These are phyloP conservation scores for Endoconidiophora laricicola DNA, from an alignment of 2,329 filamentous ascomycete species.

Conservation along the genomic window DNA sequence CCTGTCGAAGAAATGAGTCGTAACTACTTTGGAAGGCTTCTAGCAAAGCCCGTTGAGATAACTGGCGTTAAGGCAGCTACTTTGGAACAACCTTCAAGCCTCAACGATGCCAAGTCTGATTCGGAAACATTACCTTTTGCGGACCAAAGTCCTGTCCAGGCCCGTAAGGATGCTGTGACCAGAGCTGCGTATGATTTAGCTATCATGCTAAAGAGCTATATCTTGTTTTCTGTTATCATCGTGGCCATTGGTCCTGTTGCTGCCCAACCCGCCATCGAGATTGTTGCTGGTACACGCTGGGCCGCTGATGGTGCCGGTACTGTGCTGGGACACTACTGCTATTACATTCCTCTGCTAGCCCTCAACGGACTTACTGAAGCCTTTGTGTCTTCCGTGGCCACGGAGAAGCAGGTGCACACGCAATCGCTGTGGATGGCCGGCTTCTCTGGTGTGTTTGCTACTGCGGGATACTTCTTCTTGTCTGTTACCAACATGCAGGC, in stretches of 20 bases:
- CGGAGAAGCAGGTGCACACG: constrained; percentile 51
- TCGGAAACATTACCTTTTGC: constrained; percentile 13
- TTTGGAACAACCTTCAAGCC: too few relatives aligned
- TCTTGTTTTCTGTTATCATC: constrained; percentile 53
- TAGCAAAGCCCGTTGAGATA: constrained; percentile 24
- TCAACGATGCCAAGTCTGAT: constrained; percentile 16
- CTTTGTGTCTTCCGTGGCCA: constrained; percentile 79
- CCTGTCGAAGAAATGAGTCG: constrained; percentile 89
- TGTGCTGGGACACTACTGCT: constrained; percentile 68
- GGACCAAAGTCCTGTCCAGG: too few relatives aligned
- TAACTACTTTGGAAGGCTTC: constrained; percentile 70
- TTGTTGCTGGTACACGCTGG: constrained; percentile 70
- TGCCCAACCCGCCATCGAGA: constrained; percentile 53
- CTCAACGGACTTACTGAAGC: constrained; percentile 84
- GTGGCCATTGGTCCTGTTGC: constrained; percentile 57
- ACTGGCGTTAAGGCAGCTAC: neutral
- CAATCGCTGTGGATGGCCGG: constrained; percentile 74
- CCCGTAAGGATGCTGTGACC: constrained; percentile 14
- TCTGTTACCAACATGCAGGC: constrained; percentile 54
- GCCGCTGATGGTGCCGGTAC: constrained; percentile 51
- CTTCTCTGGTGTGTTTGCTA: constrained; percentile 63
- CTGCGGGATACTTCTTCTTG: constrained; percentile 59
- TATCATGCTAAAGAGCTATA: constrained; percentile 54
- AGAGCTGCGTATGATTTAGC: constrained; percentile 37
- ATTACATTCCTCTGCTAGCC: constrained; percentile 83